Percentiles rank a stretch among this genome's conserved stretches.
Evolutionary conservation across 1,284 basidiomycete genomes (phyloP).

Genomic region (Thelephora terrestris): DNA sequence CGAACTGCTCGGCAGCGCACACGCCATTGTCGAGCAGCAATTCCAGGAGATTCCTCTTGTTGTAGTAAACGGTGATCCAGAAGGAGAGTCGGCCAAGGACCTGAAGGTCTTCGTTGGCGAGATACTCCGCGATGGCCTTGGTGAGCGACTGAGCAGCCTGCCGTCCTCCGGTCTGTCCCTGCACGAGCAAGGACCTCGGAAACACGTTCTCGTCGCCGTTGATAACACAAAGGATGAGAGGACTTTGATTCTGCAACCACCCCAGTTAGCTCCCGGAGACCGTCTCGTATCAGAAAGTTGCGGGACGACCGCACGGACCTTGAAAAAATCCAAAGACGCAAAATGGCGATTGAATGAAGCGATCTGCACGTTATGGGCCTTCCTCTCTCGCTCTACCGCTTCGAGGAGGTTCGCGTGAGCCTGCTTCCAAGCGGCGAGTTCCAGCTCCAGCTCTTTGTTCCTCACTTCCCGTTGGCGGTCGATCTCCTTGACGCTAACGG

Average conservation of each 20-base stretch:
- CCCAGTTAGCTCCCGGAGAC: background rate
- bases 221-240: conserved; percentile 62
- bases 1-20: conserved; percentile 55
- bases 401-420: conserved; percentile 51
- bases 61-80: conserved; percentile 64
- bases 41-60: conserved; percentile 43
- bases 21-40: conserved; percentile 38
- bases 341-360: conserved; percentile 51
- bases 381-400: conserved; percentile 45
- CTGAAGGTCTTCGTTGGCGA: conserved; percentile 47
- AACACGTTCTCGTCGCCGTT: conserved; percentile 67
- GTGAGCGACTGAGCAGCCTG: conserved; percentile 58
- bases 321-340: conserved; percentile 42
- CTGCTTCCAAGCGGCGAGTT: conserved; percentile 60
- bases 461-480: conserved; percentile 52
- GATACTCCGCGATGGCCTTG: conserved; percentile 51
- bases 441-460: conserved; percentile 56
- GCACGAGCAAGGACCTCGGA: conserved; percentile 40
- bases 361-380: conserved; percentile 53
- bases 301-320: conserved; percentile 29
- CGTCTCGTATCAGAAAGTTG: background rate
- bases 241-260: conserved; percentile 41
- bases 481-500: conserved; percentile 45
- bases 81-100: conserved; percentile 51
- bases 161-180: conserved; percentile 59